Conservation (phyloP, 164 flowering plant species). For the Litsea cubeba region DNA sequence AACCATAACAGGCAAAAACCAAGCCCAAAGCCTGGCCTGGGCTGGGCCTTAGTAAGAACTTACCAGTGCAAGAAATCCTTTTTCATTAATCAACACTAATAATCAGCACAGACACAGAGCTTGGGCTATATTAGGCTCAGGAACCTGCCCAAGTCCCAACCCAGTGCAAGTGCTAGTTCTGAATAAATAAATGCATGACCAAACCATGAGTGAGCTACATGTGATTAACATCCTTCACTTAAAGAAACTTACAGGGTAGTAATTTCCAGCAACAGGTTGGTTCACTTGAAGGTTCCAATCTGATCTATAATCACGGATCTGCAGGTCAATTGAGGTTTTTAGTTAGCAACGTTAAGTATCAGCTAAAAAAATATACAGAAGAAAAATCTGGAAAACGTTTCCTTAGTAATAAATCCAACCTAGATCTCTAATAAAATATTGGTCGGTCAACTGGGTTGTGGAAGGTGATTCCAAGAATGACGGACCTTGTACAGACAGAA, state of each 20-base stretch:
- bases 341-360: background rate
- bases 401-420: background rate
- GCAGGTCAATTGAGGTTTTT: slow-evolving; percentile 17
- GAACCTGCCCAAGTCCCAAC: background rate
- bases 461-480: background rate
- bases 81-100: background rate
- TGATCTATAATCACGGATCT: slow-evolving; percentile 77
- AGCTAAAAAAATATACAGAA: background rate
- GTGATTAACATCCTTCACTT: background rate
- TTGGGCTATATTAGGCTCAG: background rate
- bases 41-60: background rate
- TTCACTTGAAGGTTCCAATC: slow-evolving; percentile 83
- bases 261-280: slow-evolving; percentile 91
- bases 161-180: background rate
- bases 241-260: slow-evolving; percentile 69
- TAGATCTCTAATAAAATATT: background rate
- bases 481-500: no score
- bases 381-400: background rate
- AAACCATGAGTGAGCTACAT: background rate
- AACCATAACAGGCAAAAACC: no score
- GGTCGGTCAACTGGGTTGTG: background rate
- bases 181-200: no score
- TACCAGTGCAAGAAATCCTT: background rate
- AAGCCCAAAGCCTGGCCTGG: background rate
- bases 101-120: background rate